Conservation (phyloP, 805 yeast species). For the Schizosaccharomyces cryophilus region DNA sequence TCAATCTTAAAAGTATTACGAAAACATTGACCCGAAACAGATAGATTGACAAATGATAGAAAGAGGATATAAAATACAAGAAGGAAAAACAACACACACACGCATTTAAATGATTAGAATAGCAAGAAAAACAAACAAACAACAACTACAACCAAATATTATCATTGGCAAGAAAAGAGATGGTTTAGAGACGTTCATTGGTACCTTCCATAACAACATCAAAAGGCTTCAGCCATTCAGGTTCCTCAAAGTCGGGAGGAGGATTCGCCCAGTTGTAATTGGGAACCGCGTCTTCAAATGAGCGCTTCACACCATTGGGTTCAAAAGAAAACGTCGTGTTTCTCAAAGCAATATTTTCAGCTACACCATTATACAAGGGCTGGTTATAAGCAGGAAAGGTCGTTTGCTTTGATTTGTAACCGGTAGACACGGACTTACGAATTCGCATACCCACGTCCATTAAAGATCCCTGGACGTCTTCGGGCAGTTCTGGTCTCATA, state of each 20-base stretch:
- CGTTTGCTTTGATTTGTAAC: neutral
- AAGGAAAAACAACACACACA: too few species aligned
- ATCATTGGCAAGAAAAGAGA: neutral
- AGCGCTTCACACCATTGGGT: neutral
- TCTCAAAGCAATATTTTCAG: neutral
- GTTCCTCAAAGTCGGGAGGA: neutral
- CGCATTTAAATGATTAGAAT: too few species aligned
- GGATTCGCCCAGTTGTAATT: neutral
- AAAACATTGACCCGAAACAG: too few species aligned
- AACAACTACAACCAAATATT: neutral
- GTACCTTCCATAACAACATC: slow-evolving; percentile 1
- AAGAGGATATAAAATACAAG: too few species aligned
- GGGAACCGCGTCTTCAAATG: neutral
- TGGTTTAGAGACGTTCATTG: neutral
- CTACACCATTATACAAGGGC: neutral
- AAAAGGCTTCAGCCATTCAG: neutral
- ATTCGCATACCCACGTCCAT: neutral
- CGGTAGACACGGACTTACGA: neutral
- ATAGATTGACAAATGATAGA: too few species aligned
- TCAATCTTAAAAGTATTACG: too few species aligned
- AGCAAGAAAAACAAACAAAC: too few species aligned
- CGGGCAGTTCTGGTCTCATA: neutral
- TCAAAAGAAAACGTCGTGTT: neutral
- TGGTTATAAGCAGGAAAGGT: neutral
- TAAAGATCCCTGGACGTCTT: neutral